Evolutionary conservation across 1,284 basidiomycete species (phyloP).

Genomic region (Mycosarcoma maydis): DNA sequence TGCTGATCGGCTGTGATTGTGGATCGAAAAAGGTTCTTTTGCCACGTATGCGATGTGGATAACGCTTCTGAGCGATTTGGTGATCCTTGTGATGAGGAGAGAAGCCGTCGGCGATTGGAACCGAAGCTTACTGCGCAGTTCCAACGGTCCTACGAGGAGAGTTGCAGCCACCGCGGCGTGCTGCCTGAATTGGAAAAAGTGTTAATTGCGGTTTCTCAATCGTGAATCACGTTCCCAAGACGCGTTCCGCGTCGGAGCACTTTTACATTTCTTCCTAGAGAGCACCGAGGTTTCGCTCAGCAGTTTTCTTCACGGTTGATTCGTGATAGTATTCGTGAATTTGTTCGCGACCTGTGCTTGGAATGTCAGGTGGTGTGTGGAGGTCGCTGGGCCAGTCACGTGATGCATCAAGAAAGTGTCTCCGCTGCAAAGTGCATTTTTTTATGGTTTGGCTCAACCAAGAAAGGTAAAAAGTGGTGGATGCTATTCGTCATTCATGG

Average conservation of each 20-base stretch:
- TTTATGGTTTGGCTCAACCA: too few species aligned
- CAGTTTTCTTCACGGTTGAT: too few species aligned
- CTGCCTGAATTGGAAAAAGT: constrained; percentile 14
- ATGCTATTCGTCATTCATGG: too few species aligned
- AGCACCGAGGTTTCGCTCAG: neutral
- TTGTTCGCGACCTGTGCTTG: too few species aligned
- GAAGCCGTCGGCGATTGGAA: too few species aligned
- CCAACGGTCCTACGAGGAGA: neutral
- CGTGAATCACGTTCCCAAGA: constrained; percentile 15
- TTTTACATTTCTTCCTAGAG: neutral
- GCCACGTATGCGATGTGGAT: too few species aligned
- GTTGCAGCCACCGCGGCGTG: neutral
- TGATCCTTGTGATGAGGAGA: neutral
- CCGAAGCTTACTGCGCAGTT: too few species aligned
- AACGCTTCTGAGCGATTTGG: too few species aligned
- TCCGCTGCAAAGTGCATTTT: neutral
- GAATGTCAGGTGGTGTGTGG: too few species aligned
- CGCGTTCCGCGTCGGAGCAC: constrained; percentile 27
- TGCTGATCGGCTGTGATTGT: neutral
- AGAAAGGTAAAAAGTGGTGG: too few species aligned
- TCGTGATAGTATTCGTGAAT: too few species aligned
- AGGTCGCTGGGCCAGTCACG: constrained; percentile 37
- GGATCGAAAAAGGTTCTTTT: too few species aligned
- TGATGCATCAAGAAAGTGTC: constrained; percentile 9
- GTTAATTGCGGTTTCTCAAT: constrained; percentile 37